Evolutionary conservation across 1,139 yeast genomes (phyloP).

Genomic region (Casaregolazyma suthepensis): DNA sequence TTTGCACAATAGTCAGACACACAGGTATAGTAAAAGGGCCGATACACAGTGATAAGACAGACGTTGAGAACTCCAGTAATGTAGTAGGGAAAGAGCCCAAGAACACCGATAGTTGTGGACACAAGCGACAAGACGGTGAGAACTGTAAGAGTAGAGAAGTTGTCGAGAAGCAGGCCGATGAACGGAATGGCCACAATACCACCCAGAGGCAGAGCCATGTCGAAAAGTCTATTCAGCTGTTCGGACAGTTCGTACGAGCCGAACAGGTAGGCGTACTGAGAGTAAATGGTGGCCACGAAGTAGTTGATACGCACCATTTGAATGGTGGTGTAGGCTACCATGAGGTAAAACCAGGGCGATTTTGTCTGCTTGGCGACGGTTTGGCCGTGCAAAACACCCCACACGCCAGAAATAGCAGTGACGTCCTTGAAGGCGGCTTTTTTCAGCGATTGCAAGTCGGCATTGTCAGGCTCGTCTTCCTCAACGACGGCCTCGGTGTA

Average conservation of each 20-base stretch:
- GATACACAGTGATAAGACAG: constrained; percentile 63
- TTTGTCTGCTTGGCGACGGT: constrained; percentile 56
- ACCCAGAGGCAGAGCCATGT: constrained; percentile 79
- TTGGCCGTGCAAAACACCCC: constrained; percentile 75
- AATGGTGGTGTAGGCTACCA: constrained; percentile 71
- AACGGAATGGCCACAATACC: constrained; percentile 82
- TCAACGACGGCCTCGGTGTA: constrained; percentile 4
- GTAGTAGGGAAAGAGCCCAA: constrained; percentile 43
- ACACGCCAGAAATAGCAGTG: constrained; percentile 53
- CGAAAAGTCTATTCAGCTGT: constrained; percentile 66
- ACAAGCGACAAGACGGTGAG: constrained; percentile 46
- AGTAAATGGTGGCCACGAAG: constrained; percentile 78
- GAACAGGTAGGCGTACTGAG: constrained; percentile 70
- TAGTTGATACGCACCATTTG: constrained; percentile 89
- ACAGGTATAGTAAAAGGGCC: constrained; percentile 91
- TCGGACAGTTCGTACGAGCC: constrained; percentile 50
- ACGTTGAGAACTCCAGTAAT: constrained; percentile 13
- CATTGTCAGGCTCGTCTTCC: constrained; percentile 7
- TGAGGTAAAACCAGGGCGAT: constrained; percentile 72
- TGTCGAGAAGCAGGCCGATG: constrained; percentile 76
- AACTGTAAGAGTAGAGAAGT: constrained; percentile 56
- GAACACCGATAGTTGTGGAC: constrained; percentile 58
- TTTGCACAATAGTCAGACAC: constrained; percentile 88
- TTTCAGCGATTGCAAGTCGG: constrained; percentile 3
- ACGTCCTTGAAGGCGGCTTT: constrained; percentile 35